phyloP scores from a whole-genome alignment of 2,329 filamentous ascomycete genomes.

The Amylocarpus encephaloides region DNA sequence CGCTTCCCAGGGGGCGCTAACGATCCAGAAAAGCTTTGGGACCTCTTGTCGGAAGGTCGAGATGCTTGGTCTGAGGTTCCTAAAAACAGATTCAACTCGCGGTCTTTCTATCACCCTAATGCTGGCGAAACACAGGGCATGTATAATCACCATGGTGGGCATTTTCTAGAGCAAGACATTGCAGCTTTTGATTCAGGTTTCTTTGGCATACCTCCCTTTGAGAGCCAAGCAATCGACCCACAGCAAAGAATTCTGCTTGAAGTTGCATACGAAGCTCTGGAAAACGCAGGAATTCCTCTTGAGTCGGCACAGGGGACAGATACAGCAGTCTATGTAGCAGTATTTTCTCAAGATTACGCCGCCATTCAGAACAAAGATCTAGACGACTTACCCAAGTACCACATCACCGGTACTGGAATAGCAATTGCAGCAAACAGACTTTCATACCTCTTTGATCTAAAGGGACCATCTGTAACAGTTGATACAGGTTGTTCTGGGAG shows the following conservation, averaged over 20 bases:
- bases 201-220: constrained; percentile 34
- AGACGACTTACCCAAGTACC: constrained; percentile 4
- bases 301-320: constrained; percentile 14
- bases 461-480: constrained; percentile 45
- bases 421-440: constrained; percentile 47
- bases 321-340: constrained; percentile 30
- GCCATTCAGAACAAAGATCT: not conserved
- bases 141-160: constrained; percentile 3
- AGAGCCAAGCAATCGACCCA: constrained; percentile 42
- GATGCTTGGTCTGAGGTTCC: constrained; percentile 43
- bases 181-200: constrained; percentile 36
- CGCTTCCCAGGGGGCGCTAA: constrained; percentile 35
- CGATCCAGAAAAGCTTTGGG: constrained; percentile 41
- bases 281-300: constrained; percentile 17
- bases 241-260: constrained; percentile 50
- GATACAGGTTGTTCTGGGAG: constrained; percentile 52
- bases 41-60: constrained; percentile 37
- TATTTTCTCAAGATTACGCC: constrained; percentile 26
- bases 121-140: not conserved
- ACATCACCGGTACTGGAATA: constrained; percentile 24
- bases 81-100: constrained; percentile 7
- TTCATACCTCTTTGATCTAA: constrained; percentile 47
- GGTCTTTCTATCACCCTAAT: constrained; percentile 4
- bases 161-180: constrained; percentile 33
- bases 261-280: constrained; percentile 13